Conservation (phyloP, 2,329 filamentous ascomycete genomes). For the Penicillium occitanis region DNA sequence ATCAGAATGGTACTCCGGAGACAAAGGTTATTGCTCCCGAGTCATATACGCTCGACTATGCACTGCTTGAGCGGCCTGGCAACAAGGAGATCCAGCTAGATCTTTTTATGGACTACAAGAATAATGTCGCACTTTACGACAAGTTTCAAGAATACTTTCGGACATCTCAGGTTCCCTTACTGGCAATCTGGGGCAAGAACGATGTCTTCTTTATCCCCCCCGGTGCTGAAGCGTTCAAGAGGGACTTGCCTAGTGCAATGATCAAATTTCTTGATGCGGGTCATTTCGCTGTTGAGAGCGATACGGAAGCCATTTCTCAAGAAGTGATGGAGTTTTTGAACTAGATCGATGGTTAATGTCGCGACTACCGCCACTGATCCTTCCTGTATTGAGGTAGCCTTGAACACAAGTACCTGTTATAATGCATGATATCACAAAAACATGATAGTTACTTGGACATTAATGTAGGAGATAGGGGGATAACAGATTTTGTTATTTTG, state of each 20-base stretch:
- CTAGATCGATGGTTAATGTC: not conserved
- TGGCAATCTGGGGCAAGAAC: constrained; percentile 61
- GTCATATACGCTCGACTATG: constrained; percentile 53
- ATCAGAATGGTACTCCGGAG: constrained; percentile 39
- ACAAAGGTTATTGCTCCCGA: constrained; percentile 43
- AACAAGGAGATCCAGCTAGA: constrained; percentile 57
- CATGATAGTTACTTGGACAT: too few relatives aligned
- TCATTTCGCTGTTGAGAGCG: constrained; percentile 54
- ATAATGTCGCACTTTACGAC: constrained; percentile 55
- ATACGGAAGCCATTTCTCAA: not conserved
- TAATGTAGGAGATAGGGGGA: too few relatives aligned
- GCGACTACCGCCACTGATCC: not conserved
- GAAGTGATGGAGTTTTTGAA: not conserved
- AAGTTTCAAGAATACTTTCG: constrained; percentile 58
- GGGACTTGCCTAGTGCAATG: constrained; percentile 51
- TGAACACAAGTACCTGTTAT: too few relatives aligned
- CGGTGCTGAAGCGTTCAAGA: constrained; percentile 56
- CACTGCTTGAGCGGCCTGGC: constrained; percentile 51
- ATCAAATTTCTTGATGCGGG: constrained; percentile 55
- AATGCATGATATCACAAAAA: too few relatives aligned
- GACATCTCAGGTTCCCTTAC: constrained; percentile 51
- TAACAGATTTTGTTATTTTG: too few relatives aligned
- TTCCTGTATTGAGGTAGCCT: too few relatives aligned
- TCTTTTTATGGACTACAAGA: constrained; percentile 59
- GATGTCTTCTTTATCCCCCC: constrained; percentile 50